These are phyloP conservation scores for Leishmania mexicana DNA, from an alignment of 208 protist species.

Conservation along the genomic window DNA sequence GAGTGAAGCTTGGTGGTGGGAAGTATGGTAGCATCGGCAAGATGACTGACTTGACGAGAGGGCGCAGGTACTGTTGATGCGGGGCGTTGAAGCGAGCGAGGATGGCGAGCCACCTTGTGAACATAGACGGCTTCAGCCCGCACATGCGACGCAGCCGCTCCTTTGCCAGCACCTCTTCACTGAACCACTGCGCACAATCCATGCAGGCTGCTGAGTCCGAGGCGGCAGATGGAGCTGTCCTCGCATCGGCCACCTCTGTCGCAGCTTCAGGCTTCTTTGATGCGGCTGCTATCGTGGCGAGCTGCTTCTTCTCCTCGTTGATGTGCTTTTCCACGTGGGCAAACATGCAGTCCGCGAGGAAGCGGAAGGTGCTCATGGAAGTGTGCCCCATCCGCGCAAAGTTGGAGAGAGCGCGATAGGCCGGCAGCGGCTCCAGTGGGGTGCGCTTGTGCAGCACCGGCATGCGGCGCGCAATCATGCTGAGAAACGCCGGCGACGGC, in stretches of 20 bases:
- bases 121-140: constrained; percentile 61
- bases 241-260: constrained; percentile 4
- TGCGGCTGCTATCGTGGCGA: neutral
- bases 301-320: constrained; percentile 30
- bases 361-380: constrained; percentile 76
- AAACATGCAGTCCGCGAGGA: constrained; percentile 70
- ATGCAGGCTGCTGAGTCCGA: neutral
- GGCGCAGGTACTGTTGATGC: constrained; percentile 82
- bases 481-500: constrained; percentile 64
- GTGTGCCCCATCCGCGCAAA: constrained; percentile 68
- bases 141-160: constrained; percentile 41
- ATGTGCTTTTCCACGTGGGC: constrained; percentile 51
- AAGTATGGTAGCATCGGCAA: constrained; percentile 56
- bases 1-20: constrained; percentile 71
- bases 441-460: constrained; percentile 64
- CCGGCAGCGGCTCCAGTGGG: constrained; percentile 50
- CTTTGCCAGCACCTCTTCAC: constrained; percentile 27
- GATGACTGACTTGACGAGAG: constrained; percentile 52
- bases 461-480: constrained; percentile 58
- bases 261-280: neutral
- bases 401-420: constrained; percentile 72
- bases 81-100: constrained; percentile 62
- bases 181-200: neutral
- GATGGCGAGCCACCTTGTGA: constrained; percentile 69
- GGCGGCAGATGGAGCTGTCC: neutral